Evolutionary conservation across 1,284 basidiomycete species (phyloP).

Genomic region (Vanrija sp.): DNA sequence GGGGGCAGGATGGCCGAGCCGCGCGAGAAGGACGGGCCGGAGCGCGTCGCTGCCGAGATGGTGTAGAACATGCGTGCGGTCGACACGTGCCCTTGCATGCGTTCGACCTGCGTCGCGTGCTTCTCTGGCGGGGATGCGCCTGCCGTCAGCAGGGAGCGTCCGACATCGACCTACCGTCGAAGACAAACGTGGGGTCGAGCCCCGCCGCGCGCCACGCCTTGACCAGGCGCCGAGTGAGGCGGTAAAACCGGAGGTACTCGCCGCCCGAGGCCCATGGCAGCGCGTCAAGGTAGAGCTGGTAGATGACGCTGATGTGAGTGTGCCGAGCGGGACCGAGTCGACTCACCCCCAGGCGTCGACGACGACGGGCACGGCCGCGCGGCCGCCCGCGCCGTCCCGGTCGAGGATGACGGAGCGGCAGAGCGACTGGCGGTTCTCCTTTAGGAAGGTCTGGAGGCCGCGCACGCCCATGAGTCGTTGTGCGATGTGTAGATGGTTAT

Average conservation of each 20-base stretch:
- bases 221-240: slow-evolving; percentile 57
- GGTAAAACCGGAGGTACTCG: slow-evolving; percentile 64
- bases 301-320: slow-evolving; percentile 64
- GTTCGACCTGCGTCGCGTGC: slow-evolving; percentile 63
- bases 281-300: slow-evolving; percentile 60
- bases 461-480: slow-evolving; percentile 65
- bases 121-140: slow-evolving; percentile 70
- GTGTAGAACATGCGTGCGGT: slow-evolving; percentile 75
- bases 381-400: slow-evolving; percentile 11
- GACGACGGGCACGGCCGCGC: slow-evolving; percentile 54
- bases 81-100: slow-evolving; percentile 59
- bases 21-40: slow-evolving; percentile 67
- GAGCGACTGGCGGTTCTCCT: slow-evolving; percentile 63
- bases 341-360: slow-evolving; percentile 88
- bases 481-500: too few relatives aligned
- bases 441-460: slow-evolving; percentile 72
- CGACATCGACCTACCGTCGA: slow-evolving; percentile 64
- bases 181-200: slow-evolving; percentile 75
- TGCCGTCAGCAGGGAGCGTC: slow-evolving; percentile 34
- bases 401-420: slow-evolving; percentile 55
- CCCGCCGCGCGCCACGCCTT: slow-evolving; percentile 69
- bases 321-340: background rate
- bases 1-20: slow-evolving; percentile 63
- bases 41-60: slow-evolving; percentile 67
- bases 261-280: slow-evolving; percentile 83